These are phyloP conservation scores for Nannochloris sp. DNA, from an alignment of 139 green algal species.

Conservation along the genomic window DNA sequence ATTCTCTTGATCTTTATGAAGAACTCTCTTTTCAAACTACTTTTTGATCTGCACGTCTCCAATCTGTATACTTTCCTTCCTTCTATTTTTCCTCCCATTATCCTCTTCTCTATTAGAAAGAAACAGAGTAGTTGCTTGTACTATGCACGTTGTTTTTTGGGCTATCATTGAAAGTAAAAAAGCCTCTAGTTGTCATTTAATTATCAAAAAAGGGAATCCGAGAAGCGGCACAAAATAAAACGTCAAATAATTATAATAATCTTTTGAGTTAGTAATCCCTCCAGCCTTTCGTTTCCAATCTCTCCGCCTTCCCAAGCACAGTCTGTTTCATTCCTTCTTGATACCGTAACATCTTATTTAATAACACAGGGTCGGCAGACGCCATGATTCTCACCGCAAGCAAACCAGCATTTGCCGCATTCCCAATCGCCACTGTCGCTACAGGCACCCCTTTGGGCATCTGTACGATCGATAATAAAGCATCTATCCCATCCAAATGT, in stretches of 20 bases:
- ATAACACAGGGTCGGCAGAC: conserved; percentile 41
- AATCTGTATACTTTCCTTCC: too few species aligned
- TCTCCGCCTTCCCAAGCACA: conserved; percentile 65
- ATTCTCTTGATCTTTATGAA: background rate
- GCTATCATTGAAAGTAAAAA: too few species aligned
- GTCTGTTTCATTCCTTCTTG: conserved; percentile 51
- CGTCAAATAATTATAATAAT: conserved; percentile 1
- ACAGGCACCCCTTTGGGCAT: conserved; percentile 96
- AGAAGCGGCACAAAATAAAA: too few species aligned
- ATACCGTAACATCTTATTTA: conserved; percentile 58
- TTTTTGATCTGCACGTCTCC: too few species aligned
- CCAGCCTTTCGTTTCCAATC: conserved; percentile 64
- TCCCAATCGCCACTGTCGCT: conserved; percentile 95
- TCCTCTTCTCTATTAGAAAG: too few species aligned
- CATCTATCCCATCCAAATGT: conserved; percentile 92
- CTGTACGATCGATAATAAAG: conserved; percentile 88
- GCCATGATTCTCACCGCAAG: conserved; percentile 85
- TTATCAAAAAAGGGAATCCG: too few species aligned
- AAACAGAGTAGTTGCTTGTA: too few species aligned
- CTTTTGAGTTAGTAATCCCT: conserved; percentile 37
- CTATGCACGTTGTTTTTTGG: too few species aligned
- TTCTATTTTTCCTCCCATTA: too few species aligned
- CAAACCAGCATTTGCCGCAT: conserved; percentile 91
- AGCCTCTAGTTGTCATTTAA: too few species aligned
- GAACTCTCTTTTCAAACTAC: too few species aligned